Evolutionary conservation across 306 rosid species (phyloP), one percentile per base, ranked within the genome.

Genomic region (Oxytropis ochrocephala): DNA sequence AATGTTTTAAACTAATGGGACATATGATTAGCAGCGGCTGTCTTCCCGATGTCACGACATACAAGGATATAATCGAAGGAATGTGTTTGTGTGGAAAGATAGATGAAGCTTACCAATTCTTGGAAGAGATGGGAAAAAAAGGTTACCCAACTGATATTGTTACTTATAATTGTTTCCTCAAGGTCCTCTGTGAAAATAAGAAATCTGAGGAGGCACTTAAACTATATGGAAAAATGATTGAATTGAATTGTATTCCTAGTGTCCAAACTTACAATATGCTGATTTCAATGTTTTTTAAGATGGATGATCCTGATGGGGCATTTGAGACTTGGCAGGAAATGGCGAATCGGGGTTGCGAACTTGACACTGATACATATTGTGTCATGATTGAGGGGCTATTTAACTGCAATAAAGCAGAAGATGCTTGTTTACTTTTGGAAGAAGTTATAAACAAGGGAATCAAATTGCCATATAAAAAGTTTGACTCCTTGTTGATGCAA

Each of bases 111-210:
- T 88, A 88, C 83, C 84, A 81, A 33, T 90, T 93, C 75, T 77
- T 93, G 73, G 87, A 88, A 55, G 96, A 86, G 94, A 93, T 93
- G 98, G 96, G 96, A 67, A 93, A 78, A 84, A 93, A 85, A 79
- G 97, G 97, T 74, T 93, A 90, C 75, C 96, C 88, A 5, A 87
- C 96, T 39, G 98, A 93, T 82, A 81, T 93, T 27, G 91, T 90
- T 52, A 88, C 97, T 41, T 90, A 85, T 81, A 93, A 93, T 70
- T 90, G 97, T 84, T 93, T 88, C 70, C 96, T 93, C 70, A 85
- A 85, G 85, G 96, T 93, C 24, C 95, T 93, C 27, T 90, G 97
- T 39, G 85, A 88, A 52, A 86, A 85, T 48, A 85, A 90, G 67
- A 80, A 86, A 61, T 81, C 86, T 2, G 85, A 84, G 47, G 98